Evolutionary conservation across 371 early-diverging fungal species (phyloP).

Genomic region (Mortierella sp.): DNA sequence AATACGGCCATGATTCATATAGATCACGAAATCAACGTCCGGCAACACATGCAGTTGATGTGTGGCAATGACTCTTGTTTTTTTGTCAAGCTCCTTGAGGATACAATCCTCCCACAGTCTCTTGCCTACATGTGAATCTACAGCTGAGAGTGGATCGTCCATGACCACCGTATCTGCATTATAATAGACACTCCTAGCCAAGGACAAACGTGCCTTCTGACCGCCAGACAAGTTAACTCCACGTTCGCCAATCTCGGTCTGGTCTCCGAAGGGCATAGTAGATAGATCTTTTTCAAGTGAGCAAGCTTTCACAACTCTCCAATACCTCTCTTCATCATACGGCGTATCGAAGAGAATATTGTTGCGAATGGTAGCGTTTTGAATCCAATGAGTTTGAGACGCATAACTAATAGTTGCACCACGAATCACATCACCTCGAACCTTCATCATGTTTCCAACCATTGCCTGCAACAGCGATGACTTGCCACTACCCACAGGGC

Average conservation of each 20-base stretch:
- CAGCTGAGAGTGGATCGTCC: constrained; percentile 87
- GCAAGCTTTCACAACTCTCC: constrained; percentile 74
- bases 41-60: constrained; percentile 61
- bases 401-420: constrained; percentile 64
- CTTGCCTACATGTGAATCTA: constrained; percentile 73
- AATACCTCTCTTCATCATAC: constrained; percentile 74
- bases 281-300: constrained; percentile 82
- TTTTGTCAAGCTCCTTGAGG: constrained; percentile 35
- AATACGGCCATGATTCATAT: constrained; percentile 70
- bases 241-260: constrained; percentile 83
- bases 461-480: constrained; percentile 68
- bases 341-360: constrained; percentile 87
- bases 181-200: constrained; percentile 61
- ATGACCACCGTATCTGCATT: constrained; percentile 72
- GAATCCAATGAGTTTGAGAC: constrained; percentile 86
- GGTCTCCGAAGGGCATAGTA: constrained; percentile 82
- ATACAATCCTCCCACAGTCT: constrained; percentile 64
- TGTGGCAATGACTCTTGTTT: constrained; percentile 63
- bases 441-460: constrained; percentile 62
- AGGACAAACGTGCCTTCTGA: constrained; percentile 62
- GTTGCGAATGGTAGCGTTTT: constrained; percentile 81
- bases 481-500: constrained; percentile 87
- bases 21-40: constrained; percentile 66
- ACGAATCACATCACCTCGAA: constrained; percentile 27
- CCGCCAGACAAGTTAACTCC: constrained; percentile 63